phyloP scores from a whole-genome alignment of 306 rosid species.

The Alnus glutinosa region DNA sequence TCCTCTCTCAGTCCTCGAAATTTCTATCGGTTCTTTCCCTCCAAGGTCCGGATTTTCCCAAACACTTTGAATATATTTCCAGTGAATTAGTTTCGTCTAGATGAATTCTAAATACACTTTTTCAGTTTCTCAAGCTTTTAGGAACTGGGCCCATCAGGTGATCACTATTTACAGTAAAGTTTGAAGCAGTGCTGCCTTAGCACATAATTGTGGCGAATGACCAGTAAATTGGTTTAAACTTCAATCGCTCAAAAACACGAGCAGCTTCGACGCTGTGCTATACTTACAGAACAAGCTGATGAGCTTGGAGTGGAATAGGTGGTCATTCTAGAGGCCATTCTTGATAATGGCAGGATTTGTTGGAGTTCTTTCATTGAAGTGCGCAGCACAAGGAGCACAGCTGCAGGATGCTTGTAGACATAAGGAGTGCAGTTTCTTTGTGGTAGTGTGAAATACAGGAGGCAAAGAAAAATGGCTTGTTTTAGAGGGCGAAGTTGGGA shows the following conservation, averaged over 20 bases:
- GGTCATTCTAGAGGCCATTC: constrained; percentile 65
- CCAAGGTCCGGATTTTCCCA: background rate
- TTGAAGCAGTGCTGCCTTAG: background rate
- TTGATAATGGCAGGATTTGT: constrained; percentile 68
- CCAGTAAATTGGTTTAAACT: constrained; percentile 1
- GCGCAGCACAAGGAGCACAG: constrained; percentile 77
- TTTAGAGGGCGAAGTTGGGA: constrained; percentile 16
- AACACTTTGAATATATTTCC: constrained; percentile 2
- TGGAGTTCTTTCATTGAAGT: constrained; percentile 64
- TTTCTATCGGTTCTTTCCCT: too few species aligned
- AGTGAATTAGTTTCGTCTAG: constrained; percentile 12
- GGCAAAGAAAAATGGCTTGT: constrained; percentile 1
- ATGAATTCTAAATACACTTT: background rate
- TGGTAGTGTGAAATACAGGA: constrained; percentile 38
- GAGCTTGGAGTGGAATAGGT: constrained; percentile 79
- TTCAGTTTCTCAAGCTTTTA: constrained; percentile 8
- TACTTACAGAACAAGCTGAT: constrained; percentile 73
- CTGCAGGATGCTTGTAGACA: constrained; percentile 80
- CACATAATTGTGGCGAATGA: background rate
- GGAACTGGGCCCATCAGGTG: constrained; percentile 8
- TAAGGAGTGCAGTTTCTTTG: constrained; percentile 72
- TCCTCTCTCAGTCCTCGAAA: too few species aligned
- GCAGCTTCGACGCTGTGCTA: constrained; percentile 57
- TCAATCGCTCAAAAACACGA: constrained; percentile 52
- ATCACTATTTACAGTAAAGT: background rate